phyloP scores from a whole-genome alignment of 2,329 filamentous ascomycete species.

The Fusarium redolens region DNA sequence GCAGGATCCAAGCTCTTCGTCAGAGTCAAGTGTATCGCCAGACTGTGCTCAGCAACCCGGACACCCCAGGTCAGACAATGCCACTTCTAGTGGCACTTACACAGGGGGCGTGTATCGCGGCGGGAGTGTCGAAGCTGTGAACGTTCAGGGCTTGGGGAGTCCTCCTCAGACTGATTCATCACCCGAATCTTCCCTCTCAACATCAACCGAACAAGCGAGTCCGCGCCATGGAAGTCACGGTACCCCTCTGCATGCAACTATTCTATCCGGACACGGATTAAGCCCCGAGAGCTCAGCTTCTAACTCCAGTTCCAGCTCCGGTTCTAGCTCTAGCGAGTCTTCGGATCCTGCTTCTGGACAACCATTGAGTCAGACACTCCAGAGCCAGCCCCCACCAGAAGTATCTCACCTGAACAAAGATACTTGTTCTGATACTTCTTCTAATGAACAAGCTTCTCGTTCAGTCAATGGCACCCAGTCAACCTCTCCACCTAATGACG shows the following conservation, averaged over 20 bases:
- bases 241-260: neutral
- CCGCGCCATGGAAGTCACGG: neutral
- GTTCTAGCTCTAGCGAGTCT: neutral
- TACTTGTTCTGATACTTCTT: neutral
- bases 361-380: neutral
- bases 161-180: neutral
- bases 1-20: neutral
- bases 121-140: neutral
- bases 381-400: neutral
- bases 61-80: neutral
- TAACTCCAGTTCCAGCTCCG: neutral
- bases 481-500: neutral
- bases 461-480: neutral
- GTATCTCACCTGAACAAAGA: neutral
- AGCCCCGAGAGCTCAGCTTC: neutral
- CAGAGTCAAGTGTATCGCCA: neutral
- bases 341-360: neutral
- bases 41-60: neutral
- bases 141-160: slow-evolving; percentile 1
- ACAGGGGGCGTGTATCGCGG: slow-evolving; percentile 7
- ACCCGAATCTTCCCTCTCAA: neutral
- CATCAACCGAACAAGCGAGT: neutral
- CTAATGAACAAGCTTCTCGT: neutral
- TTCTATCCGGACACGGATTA: neutral
- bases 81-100: neutral